Conservation (phyloP, 352 stramenopile species). For the Globisporangium rhizosaccharum region DNA sequence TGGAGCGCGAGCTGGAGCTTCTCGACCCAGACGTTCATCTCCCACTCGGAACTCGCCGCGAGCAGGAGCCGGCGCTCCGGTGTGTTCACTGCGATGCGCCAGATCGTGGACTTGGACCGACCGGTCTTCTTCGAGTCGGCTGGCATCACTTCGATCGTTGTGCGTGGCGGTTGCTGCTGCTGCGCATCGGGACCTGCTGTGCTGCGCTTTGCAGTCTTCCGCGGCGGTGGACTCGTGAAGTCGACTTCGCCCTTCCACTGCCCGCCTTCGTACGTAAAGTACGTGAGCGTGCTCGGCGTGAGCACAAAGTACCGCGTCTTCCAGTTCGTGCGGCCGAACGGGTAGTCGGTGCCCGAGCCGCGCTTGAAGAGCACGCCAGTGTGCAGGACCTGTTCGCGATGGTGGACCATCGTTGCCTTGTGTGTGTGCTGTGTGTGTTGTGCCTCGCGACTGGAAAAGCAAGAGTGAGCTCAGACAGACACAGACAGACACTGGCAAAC, state of each 20-base stretch:
- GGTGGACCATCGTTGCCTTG: too few relatives aligned
- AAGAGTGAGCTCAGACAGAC: too few relatives aligned
- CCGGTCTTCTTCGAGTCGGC: slow-evolving; percentile 38
- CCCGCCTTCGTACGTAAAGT: slow-evolving; percentile 31
- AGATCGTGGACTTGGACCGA: slow-evolving; percentile 40
- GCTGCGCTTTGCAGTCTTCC: neutral
- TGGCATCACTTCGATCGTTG: slow-evolving; percentile 39
- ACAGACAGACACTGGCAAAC: too few relatives aligned
- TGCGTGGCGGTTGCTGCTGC: neutral
- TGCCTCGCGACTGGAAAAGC: too few relatives aligned
- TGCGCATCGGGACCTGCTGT: too few relatives aligned
- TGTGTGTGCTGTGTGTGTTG: too few relatives aligned
- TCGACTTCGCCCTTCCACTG: slow-evolving; percentile 30
- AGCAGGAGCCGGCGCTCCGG: slow-evolving; percentile 27
- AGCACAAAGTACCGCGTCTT: slow-evolving; percentile 51
- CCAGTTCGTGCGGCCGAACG: slow-evolving; percentile 45
- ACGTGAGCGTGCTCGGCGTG: slow-evolving; percentile 23
- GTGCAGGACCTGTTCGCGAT: slow-evolving; percentile 13
- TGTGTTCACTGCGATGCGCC: slow-evolving; percentile 37
- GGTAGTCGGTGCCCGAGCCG: slow-evolving; percentile 28
- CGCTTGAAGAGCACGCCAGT: slow-evolving; percentile 48
- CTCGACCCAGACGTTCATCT: slow-evolving; percentile 48
- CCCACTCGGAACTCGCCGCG: slow-evolving; percentile 27
- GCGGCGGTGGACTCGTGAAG: slow-evolving; percentile 11
- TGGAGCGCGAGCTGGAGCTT: slow-evolving; percentile 26